Base-by-base conservation (phyloP, 2,329 filamentous ascomycete genomes). In the Neopestalotiopsis sp. region DNA sequence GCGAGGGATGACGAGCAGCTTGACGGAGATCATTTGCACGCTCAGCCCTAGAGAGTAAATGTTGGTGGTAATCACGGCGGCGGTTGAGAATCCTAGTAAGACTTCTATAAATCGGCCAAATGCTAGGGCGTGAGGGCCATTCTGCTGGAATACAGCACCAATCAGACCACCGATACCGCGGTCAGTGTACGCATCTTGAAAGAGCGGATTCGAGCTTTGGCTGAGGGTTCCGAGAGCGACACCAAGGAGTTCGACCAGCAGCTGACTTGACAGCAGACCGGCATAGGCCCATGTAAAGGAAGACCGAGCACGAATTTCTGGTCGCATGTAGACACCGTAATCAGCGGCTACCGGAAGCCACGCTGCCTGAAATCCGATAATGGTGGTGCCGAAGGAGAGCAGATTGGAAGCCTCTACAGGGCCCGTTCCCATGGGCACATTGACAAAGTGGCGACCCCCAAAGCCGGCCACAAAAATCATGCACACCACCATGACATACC, bases 1-100 rank as follows among this genome's bases (percentile, higher is more conserved):
- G 58, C 58, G 58, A 61, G 58, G 58, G n/a, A 61, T 61, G 28
- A 61, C 7, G 58, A 61, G 58, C 9, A 61, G 28, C 28, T 61
- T 61, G 17, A 28, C 28, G 13, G 58, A 61, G 13, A 61, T 32
- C 58, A 61, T 61, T 28, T 61, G 58, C 17, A 61, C 58, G n/a
- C n/a, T 32, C 6, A 61, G n/a, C 1, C 58, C 58, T 7, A 61
- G 14, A 28, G 58, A 61, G 58, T 61, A 61, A 5, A 61, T 32
- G 58, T 61, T 61, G 58, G 58, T 61, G 28, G 28, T 61, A 32
- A 61, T 61, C 1, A 61, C 58, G 14, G 58, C 58, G 1, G 28
- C 58, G 1, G 58, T 61, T 1, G 58, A 61, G 7, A 61, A 61
- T 28, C n/a, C 58, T 5, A 61, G 20, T 5, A 61, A 20, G 17